These are phyloP conservation scores for Boletus rufocinnamomeus DNA, from an alignment of 768 basidiomycete species.

Conservation along the genomic window DNA sequence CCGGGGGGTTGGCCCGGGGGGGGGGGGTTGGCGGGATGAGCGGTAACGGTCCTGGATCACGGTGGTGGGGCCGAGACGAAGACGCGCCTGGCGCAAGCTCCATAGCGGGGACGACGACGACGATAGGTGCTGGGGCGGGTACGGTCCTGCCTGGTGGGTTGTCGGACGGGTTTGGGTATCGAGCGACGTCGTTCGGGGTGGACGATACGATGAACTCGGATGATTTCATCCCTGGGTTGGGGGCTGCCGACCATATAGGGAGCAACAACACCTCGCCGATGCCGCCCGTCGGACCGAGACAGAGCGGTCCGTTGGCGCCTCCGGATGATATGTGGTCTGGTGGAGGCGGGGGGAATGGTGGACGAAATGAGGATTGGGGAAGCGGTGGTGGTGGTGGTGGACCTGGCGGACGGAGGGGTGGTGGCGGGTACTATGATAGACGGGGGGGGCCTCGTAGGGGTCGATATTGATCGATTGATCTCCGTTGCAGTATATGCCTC, in stretches of 20 bases:
- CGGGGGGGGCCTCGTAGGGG: conserved; percentile 29
- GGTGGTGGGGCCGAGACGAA: conserved; percentile 52
- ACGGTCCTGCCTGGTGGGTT: conserved; percentile 20
- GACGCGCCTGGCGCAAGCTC: conserved; percentile 26
- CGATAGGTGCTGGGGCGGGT: conserved; percentile 4
- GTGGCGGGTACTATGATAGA: conserved; percentile 32
- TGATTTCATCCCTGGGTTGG: conserved; percentile 68
- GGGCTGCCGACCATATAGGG: conserved; percentile 37
- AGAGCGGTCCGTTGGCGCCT: conserved; percentile 41
- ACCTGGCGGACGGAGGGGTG: conserved; percentile 24
- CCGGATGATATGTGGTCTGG: conserved; percentile 55
- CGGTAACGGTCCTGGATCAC: conserved; percentile 8
- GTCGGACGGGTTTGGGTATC: conserved; percentile 26
- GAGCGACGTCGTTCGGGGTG: conserved; percentile 26
- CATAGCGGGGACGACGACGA: not conserved
- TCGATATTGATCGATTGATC: conserved; percentile 21
- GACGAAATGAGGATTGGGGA: conserved; percentile 41
- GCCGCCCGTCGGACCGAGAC: conserved; percentile 37
- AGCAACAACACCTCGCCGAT: not conserved
- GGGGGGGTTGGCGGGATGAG: conserved; percentile 27
- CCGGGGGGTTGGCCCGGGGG: too few relatives aligned
- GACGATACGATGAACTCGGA: conserved; percentile 43
- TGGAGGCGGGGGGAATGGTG: conserved; percentile 33
- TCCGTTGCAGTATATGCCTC: not conserved
- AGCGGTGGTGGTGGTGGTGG: conserved; percentile 34